Percentiles rank a stretch among this genome's conserved stretches.
These are phyloP conservation scores for Acacia melanoxylon DNA, from an alignment of 306 rosid genomes.

Conservation along the genomic window DNA sequence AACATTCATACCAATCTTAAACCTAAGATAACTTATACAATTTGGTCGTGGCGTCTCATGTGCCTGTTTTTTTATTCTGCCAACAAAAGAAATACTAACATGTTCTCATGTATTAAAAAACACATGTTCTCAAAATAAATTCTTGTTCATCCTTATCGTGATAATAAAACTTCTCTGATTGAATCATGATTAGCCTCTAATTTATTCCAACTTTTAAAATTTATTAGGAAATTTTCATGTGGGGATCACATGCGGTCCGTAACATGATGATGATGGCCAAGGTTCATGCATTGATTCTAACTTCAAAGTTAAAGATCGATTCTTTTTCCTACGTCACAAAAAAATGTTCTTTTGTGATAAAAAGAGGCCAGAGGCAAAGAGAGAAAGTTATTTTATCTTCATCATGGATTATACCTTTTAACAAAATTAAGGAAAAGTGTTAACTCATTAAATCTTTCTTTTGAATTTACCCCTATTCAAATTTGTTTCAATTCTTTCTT, in stretches of 20 bases:
- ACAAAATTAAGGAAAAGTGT: too few relatives aligned
- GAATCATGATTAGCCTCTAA: neutral
- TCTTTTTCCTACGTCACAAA: conserved; percentile 8
- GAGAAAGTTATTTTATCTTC: too few relatives aligned
- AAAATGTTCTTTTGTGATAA: conserved; percentile 18
- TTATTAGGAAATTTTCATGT: neutral
- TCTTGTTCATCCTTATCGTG: neutral
- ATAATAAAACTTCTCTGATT: neutral
- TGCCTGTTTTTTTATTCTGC: neutral
- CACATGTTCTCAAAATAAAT: neutral
- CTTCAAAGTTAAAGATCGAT: neutral
- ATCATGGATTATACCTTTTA: too few relatives aligned
- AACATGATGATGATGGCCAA: conserved; percentile 4
- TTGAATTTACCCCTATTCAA: too few relatives aligned
- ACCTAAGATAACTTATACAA: neutral
- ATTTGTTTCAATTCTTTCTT: too few relatives aligned
- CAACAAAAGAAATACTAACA: neutral
- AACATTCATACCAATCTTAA: neutral
- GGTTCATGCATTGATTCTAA: conserved; percentile 26
- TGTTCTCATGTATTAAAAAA: neutral
- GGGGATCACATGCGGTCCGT: neutral
- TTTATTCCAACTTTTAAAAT: neutral
- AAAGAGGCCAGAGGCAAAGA: neutral
- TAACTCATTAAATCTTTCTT: too few relatives aligned
- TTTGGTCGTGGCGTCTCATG: conserved; percentile 7